Percentiles rank a stretch among this genome's conserved stretches.
Conservation (phyloP, 495 filamentous ascomycete genomes). For the Staphylotrichum longicolle region DNA sequence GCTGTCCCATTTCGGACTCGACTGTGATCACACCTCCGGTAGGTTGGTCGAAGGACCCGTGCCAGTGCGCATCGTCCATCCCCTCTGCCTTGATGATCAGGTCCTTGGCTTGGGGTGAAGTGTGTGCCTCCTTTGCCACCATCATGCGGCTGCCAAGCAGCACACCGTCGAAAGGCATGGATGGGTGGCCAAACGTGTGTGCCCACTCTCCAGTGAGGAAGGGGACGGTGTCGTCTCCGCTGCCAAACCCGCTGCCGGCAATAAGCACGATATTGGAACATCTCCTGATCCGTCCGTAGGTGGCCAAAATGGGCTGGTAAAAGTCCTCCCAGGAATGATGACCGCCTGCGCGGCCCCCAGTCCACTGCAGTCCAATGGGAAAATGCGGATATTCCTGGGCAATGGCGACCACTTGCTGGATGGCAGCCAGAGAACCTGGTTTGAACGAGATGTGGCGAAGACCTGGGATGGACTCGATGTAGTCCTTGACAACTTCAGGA, state of each 20-base stretch:
- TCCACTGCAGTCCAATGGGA: slow-evolving; percentile 90
- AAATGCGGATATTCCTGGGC: slow-evolving; percentile 80
- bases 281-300: slow-evolving; percentile 78
- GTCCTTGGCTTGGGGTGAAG: slow-evolving; percentile 85
- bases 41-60: slow-evolving; percentile 92
- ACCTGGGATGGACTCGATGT: slow-evolving; percentile 76
- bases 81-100: slow-evolving; percentile 87
- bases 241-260: slow-evolving; percentile 87
- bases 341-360: slow-evolving; percentile 85
- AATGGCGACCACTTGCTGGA: slow-evolving; percentile 84
- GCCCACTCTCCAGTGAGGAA: slow-evolving; percentile 91
- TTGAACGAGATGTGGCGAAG: slow-evolving; percentile 94
- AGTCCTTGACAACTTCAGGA: slow-evolving; percentile 87
- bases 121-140: slow-evolving; percentile 90
- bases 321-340: slow-evolving; percentile 95
- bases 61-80: slow-evolving; percentile 83
- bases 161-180: slow-evolving; percentile 89
- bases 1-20: slow-evolving; percentile 95
- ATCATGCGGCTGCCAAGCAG: slow-evolving; percentile 90
- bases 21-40: slow-evolving; percentile 93
- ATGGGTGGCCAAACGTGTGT: slow-evolving; percentile 73
- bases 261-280: slow-evolving; percentile 81
- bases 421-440: slow-evolving; percentile 81
- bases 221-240: slow-evolving; percentile 83
- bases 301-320: slow-evolving; percentile 81